A percentile compares a stretch with the other conserved stretches of the same genome.
Conservation (phyloP, 2,329 filamentous ascomycete species). For the Colletotrichum tropicicola region DNA sequence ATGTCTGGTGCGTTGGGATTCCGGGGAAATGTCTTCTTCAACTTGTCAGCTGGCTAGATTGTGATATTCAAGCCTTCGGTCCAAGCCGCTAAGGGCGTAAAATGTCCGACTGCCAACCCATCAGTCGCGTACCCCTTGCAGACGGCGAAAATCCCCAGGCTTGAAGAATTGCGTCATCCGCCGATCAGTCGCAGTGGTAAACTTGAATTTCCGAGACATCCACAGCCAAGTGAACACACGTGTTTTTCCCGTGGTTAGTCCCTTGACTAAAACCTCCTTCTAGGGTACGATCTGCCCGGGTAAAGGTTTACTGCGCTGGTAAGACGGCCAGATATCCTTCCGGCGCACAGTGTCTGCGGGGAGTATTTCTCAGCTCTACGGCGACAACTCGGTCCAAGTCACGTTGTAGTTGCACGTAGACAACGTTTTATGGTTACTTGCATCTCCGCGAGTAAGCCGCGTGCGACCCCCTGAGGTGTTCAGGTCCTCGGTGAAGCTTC, state of each 20-base stretch:
- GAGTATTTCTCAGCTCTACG: not conserved
- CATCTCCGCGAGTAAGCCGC: not conserved
- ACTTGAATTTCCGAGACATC: conserved; percentile 20
- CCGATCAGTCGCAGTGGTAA: not conserved
- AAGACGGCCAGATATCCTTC: conserved; percentile 3
- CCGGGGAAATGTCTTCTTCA: no score
- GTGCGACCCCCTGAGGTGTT: not conserved
- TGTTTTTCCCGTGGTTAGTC: not conserved
- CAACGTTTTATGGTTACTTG: rapidly evolving
- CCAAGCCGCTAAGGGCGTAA: no score
- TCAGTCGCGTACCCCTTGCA: no score
- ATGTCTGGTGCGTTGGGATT: no score
- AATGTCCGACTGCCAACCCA: no score
- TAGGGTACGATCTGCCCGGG: not conserved
- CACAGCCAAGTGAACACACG: not conserved
- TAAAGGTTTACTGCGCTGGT: not conserved
- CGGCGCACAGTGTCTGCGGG: not conserved
- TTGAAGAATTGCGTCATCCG: conserved; percentile 16
- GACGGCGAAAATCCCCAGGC: not conserved
- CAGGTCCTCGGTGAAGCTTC: not conserved
- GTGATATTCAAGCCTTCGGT: no score
- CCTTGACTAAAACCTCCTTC: not conserved
- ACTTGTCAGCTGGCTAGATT: no score
- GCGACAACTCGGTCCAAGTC: not conserved
- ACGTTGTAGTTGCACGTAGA: not conserved